phyloP scores from a whole-genome alignment of 352 stramenopile species.

The Globisporangium alternatum region DNA sequence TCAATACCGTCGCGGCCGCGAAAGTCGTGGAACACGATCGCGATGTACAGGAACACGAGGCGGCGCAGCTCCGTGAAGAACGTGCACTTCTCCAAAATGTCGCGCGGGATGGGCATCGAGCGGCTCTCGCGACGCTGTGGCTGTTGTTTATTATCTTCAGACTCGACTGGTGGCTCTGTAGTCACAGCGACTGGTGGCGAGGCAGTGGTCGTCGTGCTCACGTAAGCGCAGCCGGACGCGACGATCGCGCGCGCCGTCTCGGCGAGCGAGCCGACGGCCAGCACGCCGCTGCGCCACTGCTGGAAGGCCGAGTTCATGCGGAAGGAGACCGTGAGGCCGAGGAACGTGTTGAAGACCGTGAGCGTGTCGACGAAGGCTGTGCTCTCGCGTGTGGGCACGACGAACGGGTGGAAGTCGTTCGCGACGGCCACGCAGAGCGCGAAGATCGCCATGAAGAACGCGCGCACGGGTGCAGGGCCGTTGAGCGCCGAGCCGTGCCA shows the following conservation, averaged over 20 bases:
- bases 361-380: conserved; percentile 77
- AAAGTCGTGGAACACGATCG: conserved; percentile 79
- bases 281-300: conserved; percentile 70
- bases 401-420: conserved; percentile 62
- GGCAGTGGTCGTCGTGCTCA: conserved; percentile 43
- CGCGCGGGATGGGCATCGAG: conserved; percentile 34
- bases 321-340: conserved; percentile 77
- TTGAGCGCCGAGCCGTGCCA: conserved; percentile 79
- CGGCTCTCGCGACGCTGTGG: conserved; percentile 15
- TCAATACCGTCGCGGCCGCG: conserved; percentile 68
- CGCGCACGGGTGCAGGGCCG: conserved; percentile 54
- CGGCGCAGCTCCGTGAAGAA: conserved; percentile 76
- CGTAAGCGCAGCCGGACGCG: conserved; percentile 61
- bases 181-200: conserved; percentile 9
- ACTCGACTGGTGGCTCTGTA: conserved; percentile 1
- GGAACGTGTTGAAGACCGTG: conserved; percentile 85
- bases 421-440: conserved; percentile 41
- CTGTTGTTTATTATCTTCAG: not conserved
- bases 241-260: conserved; percentile 69
- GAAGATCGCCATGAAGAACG: conserved; percentile 66
- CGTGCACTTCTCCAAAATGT: conserved; percentile 69
- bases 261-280: conserved; percentile 57
- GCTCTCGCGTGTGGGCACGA: conserved; percentile 59
- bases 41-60: conserved; percentile 81
- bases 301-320: conserved; percentile 80